A percentile compares a stretch with the other conserved stretches of the same genome.
Evolutionary conservation across 495 filamentous ascomycete genomes (phyloP).

Genomic region (Hyaloscypha bicolor): DNA sequence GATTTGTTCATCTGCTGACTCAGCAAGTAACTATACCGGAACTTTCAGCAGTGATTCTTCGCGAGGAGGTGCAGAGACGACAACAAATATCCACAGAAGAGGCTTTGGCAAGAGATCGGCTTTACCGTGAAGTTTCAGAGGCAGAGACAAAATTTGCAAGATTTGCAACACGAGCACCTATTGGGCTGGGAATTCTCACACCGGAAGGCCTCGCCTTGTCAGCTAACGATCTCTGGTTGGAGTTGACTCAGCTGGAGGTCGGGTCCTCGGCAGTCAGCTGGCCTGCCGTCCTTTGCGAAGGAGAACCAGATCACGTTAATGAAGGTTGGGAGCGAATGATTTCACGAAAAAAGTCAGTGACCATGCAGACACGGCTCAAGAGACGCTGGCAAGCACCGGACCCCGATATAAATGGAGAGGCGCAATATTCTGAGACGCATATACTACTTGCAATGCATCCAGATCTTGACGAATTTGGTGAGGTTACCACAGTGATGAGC

Average conservation of each 20-base stretch:
- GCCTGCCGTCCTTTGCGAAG: conserved; percentile 50
- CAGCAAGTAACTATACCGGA: conserved; percentile 67
- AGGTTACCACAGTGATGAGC: conserved; percentile 34
- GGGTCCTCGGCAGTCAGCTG: conserved; percentile 41
- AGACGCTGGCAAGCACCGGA: conserved; percentile 56
- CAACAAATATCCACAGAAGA: conserved; percentile 63
- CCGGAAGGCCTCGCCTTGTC: conserved; percentile 60
- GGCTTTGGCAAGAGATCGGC: conserved; percentile 60
- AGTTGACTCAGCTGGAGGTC: conserved; percentile 53
- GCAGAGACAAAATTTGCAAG: conserved; percentile 69
- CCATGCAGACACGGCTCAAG: conserved; percentile 25
- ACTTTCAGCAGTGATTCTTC: conserved; percentile 69
- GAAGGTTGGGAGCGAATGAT: conserved; percentile 29
- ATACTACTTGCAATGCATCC: conserved; percentile 35
- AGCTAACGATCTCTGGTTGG: conserved; percentile 71
- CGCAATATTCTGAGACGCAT: conserved; percentile 33
- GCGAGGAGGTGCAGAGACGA: conserved; percentile 68
- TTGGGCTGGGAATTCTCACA: conserved; percentile 70
- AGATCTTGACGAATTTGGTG: conserved; percentile 33
- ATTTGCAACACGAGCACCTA: conserved; percentile 70
- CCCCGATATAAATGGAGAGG: conserved; percentile 59
- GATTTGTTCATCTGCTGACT: conserved; percentile 66
- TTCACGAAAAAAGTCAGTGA: conserved; percentile 29
- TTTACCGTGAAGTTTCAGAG: conserved; percentile 66
- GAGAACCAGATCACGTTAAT: conserved; percentile 26